These are phyloP conservation scores for Papilionanthe hybrid DNA, from an alignment of 116 monocot genomes.

Conservation along the genomic window DNA sequence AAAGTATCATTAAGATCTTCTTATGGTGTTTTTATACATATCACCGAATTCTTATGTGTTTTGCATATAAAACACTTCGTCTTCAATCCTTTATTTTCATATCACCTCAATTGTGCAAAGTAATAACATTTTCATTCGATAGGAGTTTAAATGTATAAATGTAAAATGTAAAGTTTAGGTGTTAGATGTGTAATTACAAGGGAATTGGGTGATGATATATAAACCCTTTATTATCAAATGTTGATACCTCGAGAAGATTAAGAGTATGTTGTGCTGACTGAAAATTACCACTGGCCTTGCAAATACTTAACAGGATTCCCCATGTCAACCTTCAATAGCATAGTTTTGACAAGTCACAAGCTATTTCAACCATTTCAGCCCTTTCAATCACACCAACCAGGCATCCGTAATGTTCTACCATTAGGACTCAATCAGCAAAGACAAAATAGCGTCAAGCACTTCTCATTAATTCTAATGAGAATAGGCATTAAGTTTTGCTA, in stretches of 20 bases:
- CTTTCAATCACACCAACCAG: conserved; percentile 69
- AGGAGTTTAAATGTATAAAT: too few relatives aligned
- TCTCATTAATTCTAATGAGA: conserved; percentile 58
- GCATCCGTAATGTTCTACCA: conserved; percentile 70
- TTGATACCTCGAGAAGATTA: conserved; percentile 24
- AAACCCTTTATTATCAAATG: conserved; percentile 48
- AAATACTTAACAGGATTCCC: conserved; percentile 60
- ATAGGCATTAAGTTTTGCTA: conserved; percentile 55
- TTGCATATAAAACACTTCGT: too few relatives aligned
- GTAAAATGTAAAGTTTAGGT: too few relatives aligned
- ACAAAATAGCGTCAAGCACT: conserved; percentile 43
- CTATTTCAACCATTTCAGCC: conserved; percentile 53
- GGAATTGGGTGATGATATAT: conserved; percentile 68
- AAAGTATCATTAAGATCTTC: too few relatives aligned
- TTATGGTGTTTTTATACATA: too few relatives aligned
- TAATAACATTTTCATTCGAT: too few relatives aligned
- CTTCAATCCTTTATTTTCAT: too few relatives aligned
- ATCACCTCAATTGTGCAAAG: too few relatives aligned
- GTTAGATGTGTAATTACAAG: too few relatives aligned
- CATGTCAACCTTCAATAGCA: conserved; percentile 67
- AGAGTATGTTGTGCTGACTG: conserved; percentile 30
- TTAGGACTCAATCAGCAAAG: conserved; percentile 42
- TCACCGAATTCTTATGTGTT: too few relatives aligned
- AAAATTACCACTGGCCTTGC: conserved; percentile 33
- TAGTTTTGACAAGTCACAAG: conserved; percentile 46